Conservation (phyloP, 495 filamentous ascomycete species). For the Penicillium mononematosum region DNA sequence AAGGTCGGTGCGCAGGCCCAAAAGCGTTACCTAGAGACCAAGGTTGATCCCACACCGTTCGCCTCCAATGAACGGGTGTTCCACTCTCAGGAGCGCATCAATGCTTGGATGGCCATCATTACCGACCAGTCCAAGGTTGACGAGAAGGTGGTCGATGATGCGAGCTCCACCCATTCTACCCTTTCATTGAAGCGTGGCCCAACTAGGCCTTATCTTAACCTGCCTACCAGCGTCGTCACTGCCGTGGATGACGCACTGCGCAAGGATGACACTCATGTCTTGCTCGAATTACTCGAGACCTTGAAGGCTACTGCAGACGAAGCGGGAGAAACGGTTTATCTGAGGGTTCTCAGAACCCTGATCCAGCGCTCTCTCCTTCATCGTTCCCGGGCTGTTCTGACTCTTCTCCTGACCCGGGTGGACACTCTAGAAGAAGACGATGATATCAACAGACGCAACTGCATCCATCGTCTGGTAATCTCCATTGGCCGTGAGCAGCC, state of each 20-base stretch:
- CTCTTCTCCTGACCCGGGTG: constrained; percentile 63
- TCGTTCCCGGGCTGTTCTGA: constrained; percentile 64
- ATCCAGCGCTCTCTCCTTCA: constrained; percentile 81
- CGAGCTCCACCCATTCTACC: constrained; percentile 66
- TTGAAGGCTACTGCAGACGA: constrained; percentile 54
- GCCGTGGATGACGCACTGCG: constrained; percentile 75
- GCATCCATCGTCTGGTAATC: constrained; percentile 87
- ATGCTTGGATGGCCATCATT: constrained; percentile 84
- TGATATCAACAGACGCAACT: constrained; percentile 92
- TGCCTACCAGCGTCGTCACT: constrained; percentile 65
- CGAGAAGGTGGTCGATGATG: constrained; percentile 66
- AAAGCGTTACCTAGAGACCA: constrained; percentile 77
- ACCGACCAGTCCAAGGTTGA: constrained; percentile 52
- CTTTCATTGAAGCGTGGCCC: constrained; percentile 68
- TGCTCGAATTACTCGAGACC: constrained; percentile 59
- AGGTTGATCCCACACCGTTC: constrained; percentile 83
- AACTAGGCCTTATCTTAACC: constrained; percentile 66
- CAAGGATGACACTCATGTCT: constrained; percentile 62
- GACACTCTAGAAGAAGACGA: constrained; percentile 76
- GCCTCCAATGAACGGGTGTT: constrained; percentile 69
- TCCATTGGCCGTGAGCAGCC: constrained; percentile 79
- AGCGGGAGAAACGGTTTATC: constrained; percentile 44
- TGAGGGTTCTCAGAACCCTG: constrained; percentile 70
- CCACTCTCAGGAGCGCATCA: constrained; percentile 71
- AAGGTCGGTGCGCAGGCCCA: constrained; percentile 75